Evolutionary conservation across 139 green algal species (phyloP).

Genomic region (Haematococcus sp.): DNA sequence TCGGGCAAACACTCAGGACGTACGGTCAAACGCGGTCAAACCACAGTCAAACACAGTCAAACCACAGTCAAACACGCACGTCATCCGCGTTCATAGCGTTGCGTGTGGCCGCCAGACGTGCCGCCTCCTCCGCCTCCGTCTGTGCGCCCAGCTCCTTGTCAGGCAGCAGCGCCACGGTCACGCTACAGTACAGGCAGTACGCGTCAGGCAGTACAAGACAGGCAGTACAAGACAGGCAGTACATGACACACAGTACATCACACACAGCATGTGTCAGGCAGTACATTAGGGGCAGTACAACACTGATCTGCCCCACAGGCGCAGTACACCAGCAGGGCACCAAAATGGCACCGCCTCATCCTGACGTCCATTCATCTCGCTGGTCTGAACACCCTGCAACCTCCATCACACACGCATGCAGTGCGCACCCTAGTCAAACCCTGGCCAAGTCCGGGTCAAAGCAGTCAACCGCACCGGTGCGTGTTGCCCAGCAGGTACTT

Average conservation of each 20-base stretch:
- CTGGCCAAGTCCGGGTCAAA: not conserved
- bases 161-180: constrained; percentile 83
- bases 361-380: too few species aligned
- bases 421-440: too few species aligned
- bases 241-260: not conserved
- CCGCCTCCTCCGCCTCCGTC: constrained; percentile 74
- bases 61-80: constrained; percentile 28
- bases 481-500: constrained; percentile 90
- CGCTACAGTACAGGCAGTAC: constrained; percentile 16
- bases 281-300: too few species aligned
- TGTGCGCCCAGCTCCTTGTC: constrained; percentile 59
- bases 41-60: not conserved
- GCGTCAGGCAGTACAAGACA: not conserved
- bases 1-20: too few species aligned
- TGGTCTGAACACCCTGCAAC: too few species aligned
- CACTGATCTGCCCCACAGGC: too few species aligned
- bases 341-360: too few species aligned
- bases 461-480: constrained; percentile 50
- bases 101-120: constrained; percentile 45
- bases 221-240: not conserved
- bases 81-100: constrained; percentile 54
- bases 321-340: too few species aligned
- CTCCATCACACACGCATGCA: too few species aligned
- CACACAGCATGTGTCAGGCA: too few species aligned
- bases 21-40: too few species aligned